phyloP scores from a whole-genome alignment of 2,329 filamentous ascomycete species.

The Blastomyces parvus region DNA sequence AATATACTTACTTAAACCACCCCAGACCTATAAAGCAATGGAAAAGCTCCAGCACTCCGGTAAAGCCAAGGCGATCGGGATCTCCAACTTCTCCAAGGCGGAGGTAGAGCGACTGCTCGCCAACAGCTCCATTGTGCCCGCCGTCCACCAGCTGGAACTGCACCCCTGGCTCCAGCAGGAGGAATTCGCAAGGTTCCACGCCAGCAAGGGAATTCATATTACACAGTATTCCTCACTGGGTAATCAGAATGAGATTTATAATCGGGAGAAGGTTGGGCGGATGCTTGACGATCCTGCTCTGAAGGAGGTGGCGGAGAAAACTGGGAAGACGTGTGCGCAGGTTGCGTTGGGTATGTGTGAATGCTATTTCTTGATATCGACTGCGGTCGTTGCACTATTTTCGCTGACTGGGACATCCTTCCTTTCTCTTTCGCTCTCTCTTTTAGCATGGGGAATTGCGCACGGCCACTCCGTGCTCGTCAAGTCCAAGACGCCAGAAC shows the following conservation, averaged over 20 bases:
- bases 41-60: conserved; percentile 49
- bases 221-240: conserved; percentile 49
- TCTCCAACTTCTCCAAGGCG: conserved; percentile 29
- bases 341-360: conserved; percentile 37
- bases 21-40: conserved; percentile 55
- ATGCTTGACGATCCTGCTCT: conserved; percentile 45
- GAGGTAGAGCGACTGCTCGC: conserved; percentile 14
- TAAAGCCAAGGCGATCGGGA: conserved; percentile 57
- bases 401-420: not conserved
- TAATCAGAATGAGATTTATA: conserved; percentile 45
- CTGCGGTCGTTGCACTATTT: not conserved
- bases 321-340: conserved; percentile 44
- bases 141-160: conserved; percentile 44
- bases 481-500: conserved; percentile 40
- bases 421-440: not conserved
- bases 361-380: conserved; percentile 8
- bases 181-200: conserved; percentile 42
- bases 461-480: conserved; percentile 45
- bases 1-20: not conserved
- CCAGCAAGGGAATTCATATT: conserved; percentile 43
- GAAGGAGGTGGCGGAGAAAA: conserved; percentile 43
- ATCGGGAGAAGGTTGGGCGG: conserved; percentile 36
- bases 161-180: conserved; percentile 47
- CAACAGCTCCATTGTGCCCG: conserved; percentile 35
- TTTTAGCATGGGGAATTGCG: conserved; percentile 44